These are phyloP conservation scores for Salvia hispanica DNA, from an alignment of 257 asterid genomes.

Conservation along the genomic window DNA sequence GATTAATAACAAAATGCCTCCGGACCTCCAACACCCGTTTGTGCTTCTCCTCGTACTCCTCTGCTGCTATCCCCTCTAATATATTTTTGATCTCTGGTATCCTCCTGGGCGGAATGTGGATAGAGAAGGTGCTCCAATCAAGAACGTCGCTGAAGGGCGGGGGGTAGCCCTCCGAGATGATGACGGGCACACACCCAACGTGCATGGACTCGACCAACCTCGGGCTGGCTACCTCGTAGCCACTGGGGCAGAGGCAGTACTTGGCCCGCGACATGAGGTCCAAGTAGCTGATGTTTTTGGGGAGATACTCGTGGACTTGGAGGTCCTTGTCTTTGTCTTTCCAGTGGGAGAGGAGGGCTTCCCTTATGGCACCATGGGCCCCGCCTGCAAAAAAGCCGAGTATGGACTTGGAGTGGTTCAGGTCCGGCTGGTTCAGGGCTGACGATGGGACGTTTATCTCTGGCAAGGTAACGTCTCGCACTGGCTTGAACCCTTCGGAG, in stretches of 20 bases:
- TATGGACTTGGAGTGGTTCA: conserved; percentile 29
- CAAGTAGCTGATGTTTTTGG: conserved; percentile 40
- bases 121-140: conserved; percentile 54
- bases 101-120: conserved; percentile 37
- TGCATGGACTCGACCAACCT: conserved; percentile 55
- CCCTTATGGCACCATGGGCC: conserved; percentile 55
- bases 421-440: conserved; percentile 40
- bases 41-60: conserved; percentile 41
- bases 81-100: conserved; percentile 50
- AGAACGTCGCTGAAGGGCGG: conserved; percentile 67
- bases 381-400: conserved; percentile 74
- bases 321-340: conserved; percentile 33
- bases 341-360: conserved; percentile 38
- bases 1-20: conserved; percentile 51
- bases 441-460: conserved; percentile 43
- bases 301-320: conserved; percentile 55
- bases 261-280: conserved; percentile 41
- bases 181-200: conserved; percentile 48
- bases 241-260: conserved; percentile 69
- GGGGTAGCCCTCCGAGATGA: conserved; percentile 45
- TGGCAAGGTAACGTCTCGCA: conserved; percentile 53
- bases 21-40: conserved; percentile 37
- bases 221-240: conserved; percentile 74
- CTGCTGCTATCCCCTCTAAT: conserved; percentile 39
- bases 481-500: conserved; percentile 58